Evolutionary conservation across 208 protist species (phyloP).

Genomic region (Balamuthia mandrillaris): DNA sequence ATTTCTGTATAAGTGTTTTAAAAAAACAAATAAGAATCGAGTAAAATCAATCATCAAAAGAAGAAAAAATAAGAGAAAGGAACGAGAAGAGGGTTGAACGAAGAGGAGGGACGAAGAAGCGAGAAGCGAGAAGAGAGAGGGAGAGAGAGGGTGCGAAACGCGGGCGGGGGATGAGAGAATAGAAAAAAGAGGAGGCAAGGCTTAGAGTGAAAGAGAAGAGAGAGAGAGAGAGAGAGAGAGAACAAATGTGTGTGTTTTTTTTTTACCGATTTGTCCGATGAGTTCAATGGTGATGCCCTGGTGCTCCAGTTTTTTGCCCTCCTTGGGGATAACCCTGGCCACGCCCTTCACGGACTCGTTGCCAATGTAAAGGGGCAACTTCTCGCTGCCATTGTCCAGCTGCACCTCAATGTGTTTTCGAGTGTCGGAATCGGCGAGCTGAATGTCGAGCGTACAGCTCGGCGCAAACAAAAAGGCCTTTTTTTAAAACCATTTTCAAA

Average conservation of each 20-base stretch:
- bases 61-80: neutral
- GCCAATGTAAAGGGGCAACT: constrained; percentile 20
- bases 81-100: constrained; percentile 1
- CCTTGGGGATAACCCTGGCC: constrained; percentile 47
- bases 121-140: neutral
- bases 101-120: neutral
- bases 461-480: constrained; percentile 25
- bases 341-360: constrained; percentile 62
- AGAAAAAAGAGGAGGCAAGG: neutral
- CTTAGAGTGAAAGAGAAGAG: neutral
- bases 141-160: neutral
- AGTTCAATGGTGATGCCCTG: constrained; percentile 65
- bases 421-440: neutral
- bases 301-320: constrained; percentile 67
- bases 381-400: neutral
- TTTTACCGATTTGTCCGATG: constrained; percentile 66
- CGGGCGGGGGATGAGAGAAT: neutral
- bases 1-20: constrained; percentile 42
- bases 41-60: too few relatives aligned
- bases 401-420: constrained; percentile 2
- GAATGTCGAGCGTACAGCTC: neutral
- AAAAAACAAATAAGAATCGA: neutral
- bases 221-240: neutral
- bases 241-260: neutral
- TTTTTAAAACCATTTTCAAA: too few relatives aligned